Conservation (phyloP, 345 rosid species). For the Dipteronia sinensis region DNA sequence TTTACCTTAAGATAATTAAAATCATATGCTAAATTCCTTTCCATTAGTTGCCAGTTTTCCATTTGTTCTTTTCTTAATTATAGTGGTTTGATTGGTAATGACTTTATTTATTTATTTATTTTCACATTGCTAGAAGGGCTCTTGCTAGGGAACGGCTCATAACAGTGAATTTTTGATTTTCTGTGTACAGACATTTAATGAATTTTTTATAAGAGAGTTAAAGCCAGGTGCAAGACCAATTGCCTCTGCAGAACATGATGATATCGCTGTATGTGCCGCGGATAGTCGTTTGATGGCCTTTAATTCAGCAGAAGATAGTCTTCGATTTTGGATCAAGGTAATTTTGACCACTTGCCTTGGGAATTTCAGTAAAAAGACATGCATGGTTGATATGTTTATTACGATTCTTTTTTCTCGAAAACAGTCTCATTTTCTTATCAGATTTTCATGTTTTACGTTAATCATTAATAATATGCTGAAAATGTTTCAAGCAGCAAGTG, state of each 20-base stretch:
- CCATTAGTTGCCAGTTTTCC: neutral
- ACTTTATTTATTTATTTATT: neutral
- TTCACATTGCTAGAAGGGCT: neutral
- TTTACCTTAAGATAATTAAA: neutral
- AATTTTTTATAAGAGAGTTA: conserved; percentile 84
- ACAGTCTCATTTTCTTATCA: neutral
- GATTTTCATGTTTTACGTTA: neutral
- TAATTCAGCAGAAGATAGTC: conserved; percentile 61
- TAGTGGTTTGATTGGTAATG: neutral
- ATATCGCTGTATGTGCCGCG: conserved; percentile 76
- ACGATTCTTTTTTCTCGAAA: neutral
- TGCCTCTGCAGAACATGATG: conserved; percentile 50
- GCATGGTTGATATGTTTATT: neutral
- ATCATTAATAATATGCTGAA: neutral
- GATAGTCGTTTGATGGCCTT: conserved; percentile 93
- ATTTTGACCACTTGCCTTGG: neutral
- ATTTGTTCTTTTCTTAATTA: neutral
- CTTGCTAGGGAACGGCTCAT: conserved; percentile 6
- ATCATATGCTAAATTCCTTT: neutral
- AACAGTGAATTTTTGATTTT: conserved; percentile 8
- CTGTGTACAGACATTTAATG: conserved; percentile 79
- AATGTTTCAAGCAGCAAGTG: neutral
- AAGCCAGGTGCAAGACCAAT: conserved; percentile 82
- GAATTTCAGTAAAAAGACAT: neutral
- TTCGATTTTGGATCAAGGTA: conserved; percentile 93